Evolutionary conservation across 1,284 basidiomycete genomes (phyloP).

Genomic region (Moniliophthora roreri): DNA sequence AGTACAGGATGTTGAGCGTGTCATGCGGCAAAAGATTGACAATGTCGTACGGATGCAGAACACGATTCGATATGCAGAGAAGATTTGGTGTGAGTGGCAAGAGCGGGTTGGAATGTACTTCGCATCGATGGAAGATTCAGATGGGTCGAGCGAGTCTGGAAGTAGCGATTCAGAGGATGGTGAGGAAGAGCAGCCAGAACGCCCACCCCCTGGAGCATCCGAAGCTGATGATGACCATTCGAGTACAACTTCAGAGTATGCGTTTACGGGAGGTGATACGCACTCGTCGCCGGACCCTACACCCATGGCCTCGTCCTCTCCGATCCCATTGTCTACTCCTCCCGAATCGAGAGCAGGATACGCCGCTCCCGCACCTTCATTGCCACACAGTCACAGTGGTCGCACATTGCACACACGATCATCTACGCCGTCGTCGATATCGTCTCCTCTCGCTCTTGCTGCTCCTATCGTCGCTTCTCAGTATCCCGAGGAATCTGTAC

Average conservation of each 20-base stretch:
- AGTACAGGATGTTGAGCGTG: conserved; percentile 82
- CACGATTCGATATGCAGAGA: conserved; percentile 96
- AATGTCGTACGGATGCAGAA: conserved; percentile 97
- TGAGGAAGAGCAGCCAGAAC: conserved; percentile 25
- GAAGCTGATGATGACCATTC: conserved; percentile 49
- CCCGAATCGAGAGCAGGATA: conserved; percentile 27
- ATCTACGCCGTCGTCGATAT: conserved; percentile 81
- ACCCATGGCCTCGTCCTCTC: conserved; percentile 64
- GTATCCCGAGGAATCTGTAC: conserved; percentile 53
- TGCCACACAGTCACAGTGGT: conserved; percentile 31
- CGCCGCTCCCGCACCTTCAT: conserved; percentile 27
- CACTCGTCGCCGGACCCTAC: conserved; percentile 57
- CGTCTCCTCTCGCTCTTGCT: conserved; percentile 78
- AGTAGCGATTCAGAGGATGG: conserved; percentile 34
- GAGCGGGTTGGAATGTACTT: conserved; percentile 78
- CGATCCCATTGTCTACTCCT: conserved; percentile 41
- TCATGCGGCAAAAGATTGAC: conserved; percentile 93
- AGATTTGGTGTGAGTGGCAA: conserved; percentile 97
- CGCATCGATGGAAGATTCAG: conserved; percentile 56
- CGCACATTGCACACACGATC: conserved; percentile 70
- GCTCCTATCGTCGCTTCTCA: conserved; percentile 76
- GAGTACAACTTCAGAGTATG: conserved; percentile 65
- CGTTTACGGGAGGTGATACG: conserved; percentile 47
- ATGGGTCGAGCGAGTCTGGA: conserved; percentile 38
- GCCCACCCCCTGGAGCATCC: conserved; percentile 5